phyloP scores from a whole-genome alignment of 306 rosid species.

The Rosa multiflora region DNA sequence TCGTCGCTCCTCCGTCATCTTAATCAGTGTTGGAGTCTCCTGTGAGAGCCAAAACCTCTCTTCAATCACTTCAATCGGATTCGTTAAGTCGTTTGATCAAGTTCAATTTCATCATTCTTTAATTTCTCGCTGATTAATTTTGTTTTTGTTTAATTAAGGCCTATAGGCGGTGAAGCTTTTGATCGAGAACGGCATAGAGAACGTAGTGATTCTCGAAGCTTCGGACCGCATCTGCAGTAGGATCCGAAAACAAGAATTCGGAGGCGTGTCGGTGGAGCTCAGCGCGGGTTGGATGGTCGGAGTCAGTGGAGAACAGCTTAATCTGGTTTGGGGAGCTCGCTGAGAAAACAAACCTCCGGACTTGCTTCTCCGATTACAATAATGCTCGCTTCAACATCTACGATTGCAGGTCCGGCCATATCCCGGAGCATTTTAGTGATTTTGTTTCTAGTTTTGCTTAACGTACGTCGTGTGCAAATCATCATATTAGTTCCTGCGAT shows the following conservation, averaged over 20 bases:
- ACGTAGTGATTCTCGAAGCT: slow-evolving; percentile 78
- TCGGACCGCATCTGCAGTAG: slow-evolving; percentile 94
- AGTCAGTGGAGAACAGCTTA: slow-evolving; percentile 72
- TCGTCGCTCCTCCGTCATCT: slow-evolving; percentile 55
- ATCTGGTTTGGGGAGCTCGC: slow-evolving; percentile 94
- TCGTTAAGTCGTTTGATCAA: no score
- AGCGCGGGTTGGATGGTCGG: slow-evolving; percentile 99
- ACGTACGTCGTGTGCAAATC: no score
- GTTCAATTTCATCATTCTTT: not conserved
- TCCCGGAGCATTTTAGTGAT: not conserved
- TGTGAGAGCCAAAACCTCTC: slow-evolving; percentile 37
- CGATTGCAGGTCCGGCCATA: slow-evolving; percentile 63
- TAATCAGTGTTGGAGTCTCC: slow-evolving; percentile 90
- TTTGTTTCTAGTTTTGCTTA: no score
- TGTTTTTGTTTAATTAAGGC: slow-evolving; percentile 37
- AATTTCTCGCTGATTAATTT: not conserved
- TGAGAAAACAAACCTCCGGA: slow-evolving; percentile 54
- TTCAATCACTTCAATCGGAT: not conserved
- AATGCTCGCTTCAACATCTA: slow-evolving; percentile 89
- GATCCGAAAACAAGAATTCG: slow-evolving; percentile 74
- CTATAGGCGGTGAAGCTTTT: slow-evolving; percentile 78
- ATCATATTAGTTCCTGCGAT: no score
- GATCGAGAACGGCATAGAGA: slow-evolving; percentile 69
- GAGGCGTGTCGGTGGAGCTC: slow-evolving; percentile 82
- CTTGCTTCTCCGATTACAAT: slow-evolving; percentile 89